These are phyloP conservation scores for Coelastrella sp. DNA, from an alignment of 139 green algal species.

Conservation along the genomic window DNA sequence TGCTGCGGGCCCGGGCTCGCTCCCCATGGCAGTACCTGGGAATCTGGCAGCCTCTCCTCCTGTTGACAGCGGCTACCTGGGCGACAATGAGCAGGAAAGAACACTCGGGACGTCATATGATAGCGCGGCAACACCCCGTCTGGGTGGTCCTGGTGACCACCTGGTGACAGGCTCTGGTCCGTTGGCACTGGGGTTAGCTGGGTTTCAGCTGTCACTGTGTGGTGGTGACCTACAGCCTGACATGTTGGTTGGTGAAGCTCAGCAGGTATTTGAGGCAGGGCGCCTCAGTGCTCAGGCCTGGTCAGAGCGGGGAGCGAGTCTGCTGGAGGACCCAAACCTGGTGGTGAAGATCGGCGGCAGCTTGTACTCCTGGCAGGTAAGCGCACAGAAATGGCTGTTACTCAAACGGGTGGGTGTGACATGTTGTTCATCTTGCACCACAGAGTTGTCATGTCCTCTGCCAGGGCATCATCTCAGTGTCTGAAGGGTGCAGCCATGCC, in stretches of 20 bases:
- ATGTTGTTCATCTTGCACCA: background rate
- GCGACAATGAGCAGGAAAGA: constrained; percentile 27
- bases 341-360: constrained; percentile 57
- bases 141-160: background rate
- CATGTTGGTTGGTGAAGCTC: constrained; percentile 56
- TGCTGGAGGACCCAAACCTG: constrained; percentile 51
- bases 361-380: constrained; percentile 67
- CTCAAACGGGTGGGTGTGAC: background rate
- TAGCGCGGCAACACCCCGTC: background rate
- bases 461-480: too few relatives aligned
- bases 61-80: constrained; percentile 50
- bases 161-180: background rate
- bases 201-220: constrained; percentile 78
- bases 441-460: too few relatives aligned
- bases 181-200: constrained; percentile 8
- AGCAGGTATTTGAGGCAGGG: constrained; percentile 60
- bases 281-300: constrained; percentile 48
- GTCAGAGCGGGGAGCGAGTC: constrained; percentile 6
- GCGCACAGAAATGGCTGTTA: background rate
- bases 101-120: constrained; percentile 32
- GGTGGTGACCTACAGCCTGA: constrained; percentile 54
- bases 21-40: background rate
- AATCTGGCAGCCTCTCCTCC: background rate
- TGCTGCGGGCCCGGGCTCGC: background rate
- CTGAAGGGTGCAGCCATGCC: too few relatives aligned